Base-by-base conservation (phyloP, 2,329 filamentous ascomycete species). In the Fusarium piperis region DNA sequence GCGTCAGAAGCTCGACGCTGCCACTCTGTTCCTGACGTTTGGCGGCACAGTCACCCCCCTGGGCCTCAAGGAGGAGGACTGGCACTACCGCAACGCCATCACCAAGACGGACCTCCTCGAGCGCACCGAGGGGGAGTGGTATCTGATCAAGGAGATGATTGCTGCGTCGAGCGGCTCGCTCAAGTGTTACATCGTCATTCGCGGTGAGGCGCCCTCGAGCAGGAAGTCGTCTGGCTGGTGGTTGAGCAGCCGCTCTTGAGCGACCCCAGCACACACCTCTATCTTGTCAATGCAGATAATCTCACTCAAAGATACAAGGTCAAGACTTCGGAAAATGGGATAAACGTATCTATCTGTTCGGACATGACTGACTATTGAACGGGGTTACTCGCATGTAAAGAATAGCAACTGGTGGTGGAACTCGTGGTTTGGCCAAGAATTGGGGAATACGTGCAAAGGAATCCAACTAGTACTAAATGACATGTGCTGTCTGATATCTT, bases 141-240 rank as follows among this genome's bases (percentile, higher is more conserved):
- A 70, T 32, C 60, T 78, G 12, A 67, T 78, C 52, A 76, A 76
- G 62, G 76, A 78, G 66, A 77, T 78, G 68, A 75, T 78, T 71
- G 59, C 68, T 30, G 62, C 73, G 0, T 76, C 74, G 7, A 59
- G 59, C 30, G 76, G 75, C 3, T 68, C 73, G 1, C 65, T 77
- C 62, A 77, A 74, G 59, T 77, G 73, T 33, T 78, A 72, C 52
- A 52, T 78, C 18, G 69, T 68, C n/a, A 75, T 78, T 26, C 68
- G 69, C 11, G 71, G 75, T 3, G 73, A 77, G 36, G 33, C 32
- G 7, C 33, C 56, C 6, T 30, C 48, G 5, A 28, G 28, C 15
- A 71, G 64, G 44, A 74, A 66, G 51, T 38, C 33, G 8, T 59
- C 62, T 36, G 68, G 65, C 11, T 71, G 74, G 58, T 73, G 71